Evolutionary conservation across 495 filamentous ascomycete genomes (phyloP).

Genomic region (Tuber indicum): DNA sequence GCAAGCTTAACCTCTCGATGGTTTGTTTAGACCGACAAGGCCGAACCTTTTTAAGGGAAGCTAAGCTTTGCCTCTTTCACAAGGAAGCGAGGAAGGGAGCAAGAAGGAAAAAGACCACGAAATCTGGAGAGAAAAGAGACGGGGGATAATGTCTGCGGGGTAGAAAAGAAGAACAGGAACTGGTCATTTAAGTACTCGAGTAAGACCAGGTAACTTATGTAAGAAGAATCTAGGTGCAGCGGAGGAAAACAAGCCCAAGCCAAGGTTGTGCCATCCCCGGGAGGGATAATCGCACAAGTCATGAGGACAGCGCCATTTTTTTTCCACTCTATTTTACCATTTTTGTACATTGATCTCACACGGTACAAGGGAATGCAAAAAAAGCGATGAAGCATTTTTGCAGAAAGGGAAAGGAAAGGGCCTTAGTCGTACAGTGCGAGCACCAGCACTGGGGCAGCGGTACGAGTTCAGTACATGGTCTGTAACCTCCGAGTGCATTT

Average conservation of each 20-base stretch:
- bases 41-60: background rate
- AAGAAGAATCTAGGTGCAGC: background rate
- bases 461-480: too few species aligned
- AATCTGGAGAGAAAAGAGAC: background rate
- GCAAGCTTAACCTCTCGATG: background rate
- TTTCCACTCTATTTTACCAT: conserved; percentile 8
- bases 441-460: background rate
- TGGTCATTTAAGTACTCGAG: background rate
- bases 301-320: conserved; percentile 9
- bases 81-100: background rate
- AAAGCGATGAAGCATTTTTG: conserved; percentile 9
- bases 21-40: background rate
- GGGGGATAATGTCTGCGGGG: background rate
- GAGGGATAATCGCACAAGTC: conserved; percentile 9
- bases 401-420: background rate
- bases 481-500: background rate
- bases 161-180: conserved; percentile 8
- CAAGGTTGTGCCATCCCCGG: conserved; percentile 14
- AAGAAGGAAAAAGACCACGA: background rate
- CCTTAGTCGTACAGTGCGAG: background rate
- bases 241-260: conserved; percentile 8
- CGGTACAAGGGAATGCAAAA: conserved; percentile 6
- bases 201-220: conserved; percentile 2
- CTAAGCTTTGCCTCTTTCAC: background rate
- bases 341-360: background rate